Evolutionary conservation across 257 asterid genomes (phyloP).

Genomic region (Echites panduratus): DNA sequence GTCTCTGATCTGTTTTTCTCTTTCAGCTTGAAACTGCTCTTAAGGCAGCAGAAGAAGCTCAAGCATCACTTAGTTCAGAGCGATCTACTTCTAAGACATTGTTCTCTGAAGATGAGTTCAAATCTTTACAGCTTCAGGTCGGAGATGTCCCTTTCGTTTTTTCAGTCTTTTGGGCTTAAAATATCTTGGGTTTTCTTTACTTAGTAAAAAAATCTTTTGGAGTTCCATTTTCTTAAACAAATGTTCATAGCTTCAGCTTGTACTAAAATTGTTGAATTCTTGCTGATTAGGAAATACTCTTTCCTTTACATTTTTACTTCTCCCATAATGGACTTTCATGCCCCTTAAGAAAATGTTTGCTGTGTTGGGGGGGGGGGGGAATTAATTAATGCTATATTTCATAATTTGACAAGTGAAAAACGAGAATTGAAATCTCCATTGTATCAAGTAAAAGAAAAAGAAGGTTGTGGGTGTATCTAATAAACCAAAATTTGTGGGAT

Average conservation of each 20-base stretch:
- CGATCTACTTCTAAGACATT: slow-evolving; percentile 54
- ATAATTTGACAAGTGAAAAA: too few relatives aligned
- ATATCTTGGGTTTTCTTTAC: too few relatives aligned
- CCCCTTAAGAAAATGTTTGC: too few relatives aligned
- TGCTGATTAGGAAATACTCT: background rate
- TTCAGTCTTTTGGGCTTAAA: too few relatives aligned
- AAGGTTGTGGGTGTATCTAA: too few relatives aligned
- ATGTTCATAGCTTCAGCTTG: background rate
- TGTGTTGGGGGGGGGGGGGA: too few relatives aligned
- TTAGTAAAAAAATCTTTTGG: background rate
- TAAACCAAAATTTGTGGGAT: background rate
- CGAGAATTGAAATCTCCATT: too few relatives aligned
- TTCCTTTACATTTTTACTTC: too few relatives aligned
- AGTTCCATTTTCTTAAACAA: background rate
- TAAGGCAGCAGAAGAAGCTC: slow-evolving; percentile 74
- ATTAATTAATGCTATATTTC: too few relatives aligned
- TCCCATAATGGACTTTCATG: too few relatives aligned
- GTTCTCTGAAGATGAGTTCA: slow-evolving; percentile 63
- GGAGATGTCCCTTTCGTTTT: background rate
- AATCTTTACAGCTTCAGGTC: slow-evolving; percentile 69
- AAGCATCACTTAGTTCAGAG: slow-evolving; percentile 54
- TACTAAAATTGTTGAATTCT: background rate
- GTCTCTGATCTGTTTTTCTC: background rate
- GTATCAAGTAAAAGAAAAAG: too few relatives aligned
- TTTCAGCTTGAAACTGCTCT: slow-evolving; percentile 57